Conservation (phyloP, 768 basidiomycete genomes). For the Boletus patriciae region DNA sequence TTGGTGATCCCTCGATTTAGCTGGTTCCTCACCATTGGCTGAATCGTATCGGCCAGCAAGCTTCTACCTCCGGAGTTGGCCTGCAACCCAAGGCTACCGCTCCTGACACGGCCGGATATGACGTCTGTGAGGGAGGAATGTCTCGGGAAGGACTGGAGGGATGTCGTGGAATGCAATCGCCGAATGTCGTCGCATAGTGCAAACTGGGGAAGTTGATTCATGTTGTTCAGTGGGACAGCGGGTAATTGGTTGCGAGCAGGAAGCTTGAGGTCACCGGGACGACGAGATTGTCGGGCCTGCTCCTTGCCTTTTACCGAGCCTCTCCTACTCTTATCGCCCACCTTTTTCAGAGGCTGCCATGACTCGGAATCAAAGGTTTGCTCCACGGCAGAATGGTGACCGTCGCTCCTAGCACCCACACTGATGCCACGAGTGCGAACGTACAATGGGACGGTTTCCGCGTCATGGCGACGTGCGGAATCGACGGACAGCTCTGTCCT, state of each 20-base stretch:
- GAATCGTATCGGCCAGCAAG: constrained; percentile 19
- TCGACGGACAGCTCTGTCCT: constrained; percentile 28
- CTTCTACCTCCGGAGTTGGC: constrained; percentile 22
- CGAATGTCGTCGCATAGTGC: constrained; percentile 40
- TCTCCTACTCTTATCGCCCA: constrained; percentile 45
- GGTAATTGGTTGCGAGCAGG: constrained; percentile 52
- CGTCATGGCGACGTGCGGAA: constrained; percentile 26
- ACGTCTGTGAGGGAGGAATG: constrained; percentile 32
- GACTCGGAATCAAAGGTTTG: constrained; percentile 57
- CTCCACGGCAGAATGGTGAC: constrained; percentile 37
- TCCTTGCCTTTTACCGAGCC: constrained; percentile 51
- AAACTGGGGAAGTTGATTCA: constrained; percentile 38
- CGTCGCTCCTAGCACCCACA: constrained; percentile 48
- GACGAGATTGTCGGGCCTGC: constrained; percentile 40
- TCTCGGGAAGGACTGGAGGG: constrained; percentile 39
- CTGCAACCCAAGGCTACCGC: constrained; percentile 59
- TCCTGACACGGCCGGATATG: constrained; percentile 51
- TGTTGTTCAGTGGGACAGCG: constrained; percentile 28
- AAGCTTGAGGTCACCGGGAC: constrained; percentile 62
- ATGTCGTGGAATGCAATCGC: constrained; percentile 40
- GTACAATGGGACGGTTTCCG: constrained; percentile 34
- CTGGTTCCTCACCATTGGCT: constrained; percentile 24
- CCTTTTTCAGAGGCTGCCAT: constrained; percentile 43
- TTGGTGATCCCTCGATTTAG: background rate
- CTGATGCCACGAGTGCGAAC: constrained; percentile 57